phyloP scores from a whole-genome alignment of 2,329 filamentous ascomycete species.

The Xylariaceae sp. region DNA sequence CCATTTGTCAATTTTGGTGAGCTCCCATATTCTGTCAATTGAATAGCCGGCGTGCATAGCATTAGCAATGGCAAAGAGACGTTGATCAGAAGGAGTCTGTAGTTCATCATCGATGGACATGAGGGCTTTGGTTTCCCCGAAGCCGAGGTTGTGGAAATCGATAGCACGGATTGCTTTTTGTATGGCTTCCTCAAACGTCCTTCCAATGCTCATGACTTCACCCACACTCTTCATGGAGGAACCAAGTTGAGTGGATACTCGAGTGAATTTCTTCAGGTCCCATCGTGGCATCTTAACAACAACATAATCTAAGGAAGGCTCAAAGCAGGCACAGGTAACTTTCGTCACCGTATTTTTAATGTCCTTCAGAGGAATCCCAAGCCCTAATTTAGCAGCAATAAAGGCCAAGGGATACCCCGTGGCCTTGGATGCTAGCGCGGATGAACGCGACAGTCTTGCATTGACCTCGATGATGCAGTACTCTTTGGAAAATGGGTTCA shows the following conservation, averaged over 20 bases:
- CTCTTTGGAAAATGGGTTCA: constrained; percentile 93
- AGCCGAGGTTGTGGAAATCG: constrained; percentile 93
- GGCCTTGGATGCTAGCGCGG: constrained; percentile 93
- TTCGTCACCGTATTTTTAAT: constrained; percentile 96
- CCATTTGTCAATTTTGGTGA: constrained; percentile 99
- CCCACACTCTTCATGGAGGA: constrained; percentile 99
- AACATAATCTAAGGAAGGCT: constrained; percentile 96
- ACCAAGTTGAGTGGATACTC: constrained; percentile 92
- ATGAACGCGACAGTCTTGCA: constrained; percentile 92
- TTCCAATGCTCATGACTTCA: constrained; percentile 97
- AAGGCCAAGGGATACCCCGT: constrained; percentile 96
- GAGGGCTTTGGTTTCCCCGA: constrained; percentile 86
- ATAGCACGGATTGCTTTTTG: constrained; percentile 97
- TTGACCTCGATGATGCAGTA: constrained; percentile 99
- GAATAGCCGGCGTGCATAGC: constrained; percentile 94
- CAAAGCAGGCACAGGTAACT: constrained; percentile 95
- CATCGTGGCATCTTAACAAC: constrained; percentile 99
- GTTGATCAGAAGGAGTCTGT: constrained; percentile 96
- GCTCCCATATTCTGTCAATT: constrained; percentile 96
- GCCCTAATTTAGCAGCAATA: constrained; percentile 93
- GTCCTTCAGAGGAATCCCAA: constrained; percentile 93
- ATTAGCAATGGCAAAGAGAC: constrained; percentile 96
- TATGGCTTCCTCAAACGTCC: constrained; percentile 97
- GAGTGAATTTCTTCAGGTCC: constrained; percentile 98
- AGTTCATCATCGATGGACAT: constrained; percentile 97